These are phyloP conservation scores for Saccharomycopsis fermentans DNA, from an alignment of 805 yeast genomes.

Conservation along the genomic window DNA sequence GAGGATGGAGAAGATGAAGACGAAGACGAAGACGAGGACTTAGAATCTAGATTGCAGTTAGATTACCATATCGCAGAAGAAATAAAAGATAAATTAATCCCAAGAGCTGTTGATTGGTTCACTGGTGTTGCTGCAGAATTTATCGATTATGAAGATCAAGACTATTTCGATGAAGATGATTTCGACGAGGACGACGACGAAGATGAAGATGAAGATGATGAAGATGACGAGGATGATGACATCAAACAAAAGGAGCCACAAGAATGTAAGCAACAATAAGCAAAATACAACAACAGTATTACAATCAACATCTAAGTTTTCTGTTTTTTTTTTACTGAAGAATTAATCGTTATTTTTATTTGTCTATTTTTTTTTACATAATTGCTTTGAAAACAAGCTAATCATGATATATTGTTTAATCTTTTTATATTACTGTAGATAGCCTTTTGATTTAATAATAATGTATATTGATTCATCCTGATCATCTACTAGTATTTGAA, in stretches of 20 bases:
- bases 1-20: slow-evolving; percentile 55
- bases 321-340: not conserved
- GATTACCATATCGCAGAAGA: slow-evolving; percentile 96
- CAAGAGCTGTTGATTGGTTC: slow-evolving; percentile 97
- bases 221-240: slow-evolving; percentile 34
- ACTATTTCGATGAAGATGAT: slow-evolving; percentile 49
- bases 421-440: not conserved
- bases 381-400: not conserved
- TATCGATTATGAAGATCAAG: slow-evolving; percentile 23
- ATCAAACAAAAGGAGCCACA: slow-evolving; percentile 50
- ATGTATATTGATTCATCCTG: too few relatives aligned
- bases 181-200: slow-evolving; percentile 51
- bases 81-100: slow-evolving; percentile 88
- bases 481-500: too few relatives aligned
- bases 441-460: too few relatives aligned
- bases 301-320: not conserved
- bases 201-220: slow-evolving; percentile 57
- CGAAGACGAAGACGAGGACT: slow-evolving; percentile 59
- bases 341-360: not conserved
- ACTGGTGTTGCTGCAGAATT: slow-evolving; percentile 92
- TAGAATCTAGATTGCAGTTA: slow-evolving; percentile 76
- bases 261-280: slow-evolving; percentile 53
- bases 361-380: not conserved
- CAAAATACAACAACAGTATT: not conserved
- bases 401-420: not conserved